Percentiles rank a stretch among this genome's conserved stretches.
phyloP scores from a whole-genome alignment of 352 stramenopile species.

The Pythium apleroticum region DNA sequence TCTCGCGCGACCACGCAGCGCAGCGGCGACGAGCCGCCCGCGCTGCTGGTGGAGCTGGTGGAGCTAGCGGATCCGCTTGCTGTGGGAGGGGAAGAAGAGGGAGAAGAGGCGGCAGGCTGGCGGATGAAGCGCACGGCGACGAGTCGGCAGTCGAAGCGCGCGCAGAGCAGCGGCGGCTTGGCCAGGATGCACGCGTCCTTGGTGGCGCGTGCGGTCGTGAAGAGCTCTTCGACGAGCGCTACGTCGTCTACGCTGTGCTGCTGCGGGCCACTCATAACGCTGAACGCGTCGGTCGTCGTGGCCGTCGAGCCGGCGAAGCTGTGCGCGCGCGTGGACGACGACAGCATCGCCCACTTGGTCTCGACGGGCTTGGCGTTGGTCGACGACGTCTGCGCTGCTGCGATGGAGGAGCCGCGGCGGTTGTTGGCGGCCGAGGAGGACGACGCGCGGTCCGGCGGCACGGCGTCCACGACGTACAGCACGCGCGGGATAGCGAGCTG shows the following conservation, averaged over 20 bases:
- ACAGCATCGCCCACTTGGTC: slow-evolving; percentile 34
- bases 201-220: slow-evolving; percentile 40
- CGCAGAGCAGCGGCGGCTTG: slow-evolving; percentile 69
- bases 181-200: slow-evolving; percentile 68
- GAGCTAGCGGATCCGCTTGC: slow-evolving; percentile 18
- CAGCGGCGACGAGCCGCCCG: slow-evolving; percentile 31
- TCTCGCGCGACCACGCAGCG: slow-evolving; percentile 74
- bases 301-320: slow-evolving; percentile 24
- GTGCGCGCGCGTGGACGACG: slow-evolving; percentile 25
- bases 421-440: neutral
- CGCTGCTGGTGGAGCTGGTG: slow-evolving; percentile 14
- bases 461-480: slow-evolving; percentile 74
- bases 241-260: slow-evolving; percentile 61
- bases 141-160: slow-evolving; percentile 69
- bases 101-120: neutral
- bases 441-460: slow-evolving; percentile 44
- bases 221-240: slow-evolving; percentile 72
- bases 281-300: slow-evolving; percentile 15
- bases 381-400: slow-evolving; percentile 9
- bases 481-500: slow-evolving; percentile 39
- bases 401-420: slow-evolving; percentile 2
- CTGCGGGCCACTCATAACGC: slow-evolving; percentile 10
- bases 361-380: slow-evolving; percentile 6
- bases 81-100: neutral
- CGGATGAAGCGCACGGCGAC: slow-evolving; percentile 63